Conservation (phyloP, 345 rosid species). For the Schrenkiella parvula region DNA sequence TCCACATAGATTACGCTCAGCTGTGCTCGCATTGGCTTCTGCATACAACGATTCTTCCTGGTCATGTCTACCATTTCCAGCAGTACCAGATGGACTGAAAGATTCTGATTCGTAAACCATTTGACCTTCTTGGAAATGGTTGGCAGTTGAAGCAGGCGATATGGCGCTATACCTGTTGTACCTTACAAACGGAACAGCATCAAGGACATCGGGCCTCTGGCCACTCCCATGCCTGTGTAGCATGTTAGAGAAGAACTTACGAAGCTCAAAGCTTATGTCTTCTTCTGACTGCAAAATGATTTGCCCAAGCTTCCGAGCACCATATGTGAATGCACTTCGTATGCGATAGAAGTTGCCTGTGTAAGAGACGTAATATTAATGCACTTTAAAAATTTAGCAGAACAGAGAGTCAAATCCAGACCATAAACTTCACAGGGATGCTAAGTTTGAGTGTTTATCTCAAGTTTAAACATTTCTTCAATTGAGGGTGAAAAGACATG, state of each 20-base stretch:
- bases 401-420: background rate
- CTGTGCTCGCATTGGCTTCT: conserved; percentile 9
- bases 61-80: conserved; percentile 32
- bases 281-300: conserved; percentile 57
- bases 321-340: conserved; percentile 84
- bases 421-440: background rate
- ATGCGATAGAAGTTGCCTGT: conserved; percentile 80
- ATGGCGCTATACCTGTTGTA: conserved; percentile 32
- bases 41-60: conserved; percentile 19
- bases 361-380: background rate
- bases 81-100: conserved; percentile 26
- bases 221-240: conserved; percentile 75
- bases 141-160: conserved; percentile 32
- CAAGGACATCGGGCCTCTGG: conserved; percentile 80
- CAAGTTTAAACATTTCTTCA: background rate
- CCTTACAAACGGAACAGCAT: conserved; percentile 41
- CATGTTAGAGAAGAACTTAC: conserved; percentile 68
- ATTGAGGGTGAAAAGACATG: background rate
- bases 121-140: conserved; percentile 46
- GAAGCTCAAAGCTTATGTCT: conserved; percentile 50
- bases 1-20: conserved; percentile 1
- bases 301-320: conserved; percentile 75
- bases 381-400: background rate
- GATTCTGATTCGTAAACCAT: conserved; percentile 31
- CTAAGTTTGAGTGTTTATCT: background rate